phyloP scores from a whole-genome alignment of 805 yeast genomes.

The Spathaspora sp. region DNA sequence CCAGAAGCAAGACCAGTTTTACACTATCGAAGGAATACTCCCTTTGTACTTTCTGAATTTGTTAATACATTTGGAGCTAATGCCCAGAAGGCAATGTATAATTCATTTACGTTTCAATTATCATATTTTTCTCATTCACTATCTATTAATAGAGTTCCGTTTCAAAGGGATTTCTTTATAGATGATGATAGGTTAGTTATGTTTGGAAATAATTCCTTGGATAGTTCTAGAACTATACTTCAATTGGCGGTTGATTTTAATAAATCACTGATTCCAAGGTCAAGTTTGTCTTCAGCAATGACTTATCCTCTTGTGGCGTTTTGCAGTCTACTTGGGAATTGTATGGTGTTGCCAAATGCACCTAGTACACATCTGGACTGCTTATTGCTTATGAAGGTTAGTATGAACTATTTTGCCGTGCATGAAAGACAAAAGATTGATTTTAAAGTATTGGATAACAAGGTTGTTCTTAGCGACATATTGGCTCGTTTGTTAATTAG shows the following conservation, averaged over 20 bases:
- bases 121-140: slow-evolving; percentile 22
- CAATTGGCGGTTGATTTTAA: slow-evolving; percentile 13
- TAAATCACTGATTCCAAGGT: slow-evolving; percentile 10
- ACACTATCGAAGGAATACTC: slow-evolving; percentile 7
- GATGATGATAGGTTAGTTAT: slow-evolving; percentile 11
- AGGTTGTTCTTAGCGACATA: slow-evolving; percentile 11
- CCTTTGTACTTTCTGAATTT: slow-evolving; percentile 4
- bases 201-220: slow-evolving; percentile 20
- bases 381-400: slow-evolving; percentile 17
- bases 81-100: slow-evolving; percentile 1
- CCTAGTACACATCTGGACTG: slow-evolving; percentile 16
- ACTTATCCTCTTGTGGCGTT: slow-evolving; percentile 22
- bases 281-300: slow-evolving; percentile 16
- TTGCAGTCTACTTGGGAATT: slow-evolving; percentile 19
- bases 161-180: slow-evolving; percentile 12
- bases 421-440: background rate
- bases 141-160: slow-evolving; percentile 26
- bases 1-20: slow-evolving; percentile 18
- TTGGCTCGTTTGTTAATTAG: slow-evolving; percentile 21
- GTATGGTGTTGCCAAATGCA: slow-evolving; percentile 16
- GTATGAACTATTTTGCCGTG: slow-evolving; percentile 11
- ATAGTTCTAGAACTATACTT: slow-evolving; percentile 25
- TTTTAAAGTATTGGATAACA: slow-evolving; percentile 9
- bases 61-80: slow-evolving; percentile 2
- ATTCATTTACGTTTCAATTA: slow-evolving; percentile 12